These are phyloP conservation scores for Fraxinus sp. DNA, from an alignment of 305 asterid genomes.

Conservation along the genomic window DNA sequence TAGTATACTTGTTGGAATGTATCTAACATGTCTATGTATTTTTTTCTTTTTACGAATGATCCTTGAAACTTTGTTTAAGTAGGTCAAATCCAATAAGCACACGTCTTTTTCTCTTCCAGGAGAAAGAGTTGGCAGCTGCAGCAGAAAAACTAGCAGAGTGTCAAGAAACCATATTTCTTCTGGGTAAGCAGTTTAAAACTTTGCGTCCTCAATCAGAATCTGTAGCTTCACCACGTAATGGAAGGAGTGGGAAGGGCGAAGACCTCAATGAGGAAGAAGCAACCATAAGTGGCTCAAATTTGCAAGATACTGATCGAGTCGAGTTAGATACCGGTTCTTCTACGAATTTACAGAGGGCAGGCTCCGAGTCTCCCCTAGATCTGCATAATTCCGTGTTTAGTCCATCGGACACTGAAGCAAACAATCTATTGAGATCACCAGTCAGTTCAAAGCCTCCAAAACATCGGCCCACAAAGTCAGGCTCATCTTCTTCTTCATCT, in stretches of 20 bases:
- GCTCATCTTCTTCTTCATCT: slow-evolving; percentile 52
- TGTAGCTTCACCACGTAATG: slow-evolving; percentile 35
- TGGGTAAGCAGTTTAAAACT: slow-evolving; percentile 75
- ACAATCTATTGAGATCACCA: slow-evolving; percentile 60
- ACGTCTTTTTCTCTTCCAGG: slow-evolving; percentile 41
- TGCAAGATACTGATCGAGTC: slow-evolving; percentile 45
- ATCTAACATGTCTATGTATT: neutral
- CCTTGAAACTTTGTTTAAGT: neutral
- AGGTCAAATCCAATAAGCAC: neutral
- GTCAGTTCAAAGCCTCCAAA: slow-evolving; percentile 37
- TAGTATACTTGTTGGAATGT: neutral
- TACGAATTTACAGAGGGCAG: slow-evolving; percentile 40
- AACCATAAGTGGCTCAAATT: slow-evolving; percentile 46
- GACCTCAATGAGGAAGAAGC: slow-evolving; percentile 42
- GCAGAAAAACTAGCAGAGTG: slow-evolving; percentile 91
- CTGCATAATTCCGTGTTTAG: slow-evolving; percentile 38
- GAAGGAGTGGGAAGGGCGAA: slow-evolving; percentile 44
- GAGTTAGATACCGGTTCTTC: slow-evolving; percentile 44
- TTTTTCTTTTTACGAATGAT: neutral
- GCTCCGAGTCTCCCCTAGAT: slow-evolving; percentile 61
- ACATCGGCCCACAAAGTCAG: slow-evolving; percentile 64
- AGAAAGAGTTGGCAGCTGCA: slow-evolving; percentile 78
- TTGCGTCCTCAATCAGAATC: slow-evolving; percentile 67
- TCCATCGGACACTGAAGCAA: slow-evolving; percentile 62
- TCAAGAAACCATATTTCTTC: slow-evolving; percentile 87